These are phyloP conservation scores for Onygenales sp. DNA, from an alignment of 2,329 filamentous ascomycete species.

Conservation along the genomic window DNA sequence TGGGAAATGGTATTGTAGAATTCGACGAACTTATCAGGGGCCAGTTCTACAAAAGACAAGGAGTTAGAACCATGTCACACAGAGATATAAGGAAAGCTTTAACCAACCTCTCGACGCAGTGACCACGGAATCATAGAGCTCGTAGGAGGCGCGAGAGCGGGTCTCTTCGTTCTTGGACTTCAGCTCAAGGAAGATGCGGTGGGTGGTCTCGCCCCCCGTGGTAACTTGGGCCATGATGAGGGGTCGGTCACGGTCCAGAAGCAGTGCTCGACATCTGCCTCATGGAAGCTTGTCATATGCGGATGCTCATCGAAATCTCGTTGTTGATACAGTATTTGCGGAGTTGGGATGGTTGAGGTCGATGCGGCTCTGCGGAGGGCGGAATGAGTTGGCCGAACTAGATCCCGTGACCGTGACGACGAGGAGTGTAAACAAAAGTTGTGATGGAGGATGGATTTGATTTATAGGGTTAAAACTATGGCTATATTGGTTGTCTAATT, in stretches of 20 bases:
- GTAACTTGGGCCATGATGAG: slow-evolving; percentile 38
- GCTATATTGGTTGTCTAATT: neutral
- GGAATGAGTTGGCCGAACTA: neutral
- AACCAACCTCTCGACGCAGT: slow-evolving; percentile 36
- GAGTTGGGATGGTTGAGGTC: neutral
- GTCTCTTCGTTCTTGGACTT: slow-evolving; percentile 46
- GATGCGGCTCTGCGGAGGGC: neutral
- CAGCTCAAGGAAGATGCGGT: slow-evolving; percentile 48
- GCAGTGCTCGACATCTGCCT: neutral
- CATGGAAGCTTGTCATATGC: neutral
- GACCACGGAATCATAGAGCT: slow-evolving; percentile 38
- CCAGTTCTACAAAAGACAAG: slow-evolving; percentile 51
- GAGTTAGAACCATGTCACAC: neutral
- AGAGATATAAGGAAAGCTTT: neutral
- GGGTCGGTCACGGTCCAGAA: neutral
- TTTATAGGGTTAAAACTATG: neutral
- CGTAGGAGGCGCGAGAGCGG: slow-evolving; percentile 39
- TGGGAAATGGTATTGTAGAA: slow-evolving; percentile 59
- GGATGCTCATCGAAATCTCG: neutral
- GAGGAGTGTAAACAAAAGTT: neutral
- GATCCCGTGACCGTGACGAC: neutral
- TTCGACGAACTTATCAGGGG: slow-evolving; percentile 65
- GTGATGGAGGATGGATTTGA: neutral
- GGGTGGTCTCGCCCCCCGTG: slow-evolving; percentile 40
- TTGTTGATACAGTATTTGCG: neutral